These are phyloP conservation scores for Selaginella tamariscina DNA, from an alignment of 75 land plant genomes.

Conservation along the genomic window DNA sequence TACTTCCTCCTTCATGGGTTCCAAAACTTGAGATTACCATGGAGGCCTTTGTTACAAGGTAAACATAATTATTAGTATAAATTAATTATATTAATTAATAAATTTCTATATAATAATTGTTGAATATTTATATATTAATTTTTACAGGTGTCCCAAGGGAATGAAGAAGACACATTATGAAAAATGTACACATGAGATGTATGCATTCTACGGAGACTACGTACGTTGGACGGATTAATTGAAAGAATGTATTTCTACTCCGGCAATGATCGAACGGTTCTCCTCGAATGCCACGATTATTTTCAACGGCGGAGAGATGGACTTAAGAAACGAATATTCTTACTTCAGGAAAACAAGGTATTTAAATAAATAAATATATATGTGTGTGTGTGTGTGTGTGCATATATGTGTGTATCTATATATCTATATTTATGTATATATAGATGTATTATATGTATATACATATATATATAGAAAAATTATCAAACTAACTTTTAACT, in stretches of 20 bases:
- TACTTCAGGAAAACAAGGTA: conserved; percentile 26
- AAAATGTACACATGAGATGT: conserved; percentile 25
- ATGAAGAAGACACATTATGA: conserved; percentile 23
- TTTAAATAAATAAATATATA: too few relatives aligned
- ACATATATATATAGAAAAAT: too few relatives aligned
- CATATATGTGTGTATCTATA: too few relatives aligned
- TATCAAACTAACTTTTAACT: too few relatives aligned
- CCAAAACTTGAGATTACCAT: conserved; percentile 19
- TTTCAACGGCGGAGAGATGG: conserved; percentile 27
- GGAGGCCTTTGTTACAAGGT: conserved; percentile 29
- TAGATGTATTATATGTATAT: too few relatives aligned
- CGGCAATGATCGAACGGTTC: conserved; percentile 17
- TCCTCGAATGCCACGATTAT: conserved; percentile 30
- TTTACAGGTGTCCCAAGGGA: conserved; percentile 26
- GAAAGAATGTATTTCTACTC: conserved; percentile 20
- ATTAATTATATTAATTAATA: neutral
- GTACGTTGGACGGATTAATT: conserved; percentile 29
- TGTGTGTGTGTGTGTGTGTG: too few relatives aligned
- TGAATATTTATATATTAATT: too few relatives aligned
- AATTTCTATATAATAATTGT: neutral
- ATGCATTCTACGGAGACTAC: conserved; percentile 31
- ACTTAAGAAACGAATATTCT: conserved; percentile 23
- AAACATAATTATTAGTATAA: neutral
- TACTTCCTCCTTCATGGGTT: conserved; percentile 29
- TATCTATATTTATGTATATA: too few relatives aligned